Evolutionary conservation across 768 basidiomycete species (phyloP), one percentile per base, ranked within the genome.

Genomic region (Naganishia kalamii): DNA sequence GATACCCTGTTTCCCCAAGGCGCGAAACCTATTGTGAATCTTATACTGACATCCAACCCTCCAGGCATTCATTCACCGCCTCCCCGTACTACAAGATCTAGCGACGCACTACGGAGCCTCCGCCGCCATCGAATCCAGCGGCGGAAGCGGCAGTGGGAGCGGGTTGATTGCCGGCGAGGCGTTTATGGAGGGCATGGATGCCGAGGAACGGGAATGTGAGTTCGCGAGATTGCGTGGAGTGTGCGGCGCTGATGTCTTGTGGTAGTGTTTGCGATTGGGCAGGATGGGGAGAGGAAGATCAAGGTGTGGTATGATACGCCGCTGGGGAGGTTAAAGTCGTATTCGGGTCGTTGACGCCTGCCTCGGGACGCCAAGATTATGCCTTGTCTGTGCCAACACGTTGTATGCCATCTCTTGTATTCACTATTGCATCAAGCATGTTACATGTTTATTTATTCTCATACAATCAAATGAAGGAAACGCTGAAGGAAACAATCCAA

Each of bases 181-280:
- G 13, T 97, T 97, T 72, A 82, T 90, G 69, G 92, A 94, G 76
- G 93, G 92, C 1, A 83, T 97, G 66, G 92, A 97, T 62, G 85
- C 84, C n/a, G 90, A 89, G 15, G 92, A 97, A 75, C 84, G 93
- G 68, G 91, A 94, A 81, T 70, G 92, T 94, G 75, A 82, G 86
- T 81, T 63, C 17, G 29, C 49, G 32, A 37, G 15, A 30, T 33
- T 29, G 63, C 70, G 69, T n/a, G 29, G 47, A 15, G 13, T 47
- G 60, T 49, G 46, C 69, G 44, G 25, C 30, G 48, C 33, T 32
- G 33, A 46, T 25, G 23, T 46, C 17, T 60, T 30, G 13, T n/a
- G 19, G 66, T 67, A 96, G 92, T 96, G 64, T 96, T 94, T 77
- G 80, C 84, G 12, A 79, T 90, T 68, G 91, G 90, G 17, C 90